Base-by-base conservation (phyloP, 2,329 filamentous ascomycete genomes). In the Exophiala sp. region DNA sequence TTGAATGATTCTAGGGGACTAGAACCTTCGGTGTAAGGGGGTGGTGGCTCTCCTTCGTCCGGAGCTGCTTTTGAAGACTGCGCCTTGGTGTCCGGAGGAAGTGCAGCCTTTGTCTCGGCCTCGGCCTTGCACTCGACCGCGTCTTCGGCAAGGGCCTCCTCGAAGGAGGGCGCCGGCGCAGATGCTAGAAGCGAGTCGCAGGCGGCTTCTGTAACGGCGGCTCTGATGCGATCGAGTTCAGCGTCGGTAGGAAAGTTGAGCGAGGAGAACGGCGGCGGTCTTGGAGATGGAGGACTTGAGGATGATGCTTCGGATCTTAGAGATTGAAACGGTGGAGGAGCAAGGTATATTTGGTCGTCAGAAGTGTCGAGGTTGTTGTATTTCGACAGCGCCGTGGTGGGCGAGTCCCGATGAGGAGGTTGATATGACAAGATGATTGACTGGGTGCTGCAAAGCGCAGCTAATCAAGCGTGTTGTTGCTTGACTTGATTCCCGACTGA, bases 21-120 rank as follows among this genome's bases (percentile, higher is more conserved):
- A 58, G 85, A 87, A 66, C 92, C 91, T 83, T 97, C 92, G 63
- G 89, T 91, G 72, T 99, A 99, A 53, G 94, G 92, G 54, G 94
- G 94, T 57, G 94, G 94, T 55, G 92, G 92, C 76, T 97, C 94
- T 73, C 84, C 82, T 75, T 97, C 92, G 78, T 86, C 83, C 7
- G 24, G 24, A 55, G 80, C 68, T 54, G 77, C 83, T 71, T 94
- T 94, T 55, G 85, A 85, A 35, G 85, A 82, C 65, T 87, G 81
- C 66, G 83, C 82, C 73, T 96, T 95, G 62, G 81, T 87, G 71
- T 95, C 91, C 64, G 77, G 79, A n/a, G 89, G 87, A 66, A 95
- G 84, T 47, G 86, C 88, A 65, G 87, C 85, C 74, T 96, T 95
- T 67, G 89, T 92, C 69, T 95, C 89, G 62, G 84, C 83, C 65